Conservation (phyloP, 495 filamentous ascomycete species). For the Opeltia flavorubescens region DNA sequence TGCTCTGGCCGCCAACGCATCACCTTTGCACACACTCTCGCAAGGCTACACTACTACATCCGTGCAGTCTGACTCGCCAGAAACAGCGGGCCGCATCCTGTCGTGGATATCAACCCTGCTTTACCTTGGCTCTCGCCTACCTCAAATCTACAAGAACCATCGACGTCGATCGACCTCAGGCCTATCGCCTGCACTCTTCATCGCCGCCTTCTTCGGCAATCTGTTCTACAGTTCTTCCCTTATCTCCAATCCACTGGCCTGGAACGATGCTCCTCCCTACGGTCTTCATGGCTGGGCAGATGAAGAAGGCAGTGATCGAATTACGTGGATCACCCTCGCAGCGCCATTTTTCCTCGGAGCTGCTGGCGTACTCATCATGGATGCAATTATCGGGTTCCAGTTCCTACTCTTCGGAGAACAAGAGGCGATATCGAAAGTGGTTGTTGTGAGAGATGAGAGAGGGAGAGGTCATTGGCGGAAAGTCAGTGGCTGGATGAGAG, state of each 20-base stretch:
- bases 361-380: slow-evolving; percentile 51
- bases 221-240: slow-evolving; percentile 57
- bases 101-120: slow-evolving; percentile 54
- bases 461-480: slow-evolving; percentile 36
- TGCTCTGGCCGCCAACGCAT: slow-evolving; percentile 30
- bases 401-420: slow-evolving; percentile 44
- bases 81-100: slow-evolving; percentile 40
- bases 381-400: slow-evolving; percentile 52
- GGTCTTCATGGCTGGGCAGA: slow-evolving; percentile 57
- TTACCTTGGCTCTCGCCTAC: slow-evolving; percentile 57
- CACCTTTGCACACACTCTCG: slow-evolving; percentile 22
- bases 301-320: slow-evolving; percentile 38
- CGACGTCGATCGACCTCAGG: slow-evolving; percentile 52
- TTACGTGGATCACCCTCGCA: slow-evolving; percentile 43
- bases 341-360: slow-evolving; percentile 62
- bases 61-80: slow-evolving; percentile 18
- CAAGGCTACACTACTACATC: slow-evolving; percentile 8
- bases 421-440: slow-evolving; percentile 17
- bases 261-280: slow-evolving; percentile 44
- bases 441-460: slow-evolving; percentile 22
- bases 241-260: slow-evolving; percentile 53
- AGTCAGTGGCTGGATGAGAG: slow-evolving; percentile 54
- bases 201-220: slow-evolving; percentile 60
- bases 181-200: slow-evolving; percentile 53
- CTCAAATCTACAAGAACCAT: slow-evolving; percentile 58